Percentiles rank a stretch among this genome's conserved stretches.
phyloP scores from a whole-genome alignment of 768 basidiomycete genomes.

The Tylopilus felleus region DNA sequence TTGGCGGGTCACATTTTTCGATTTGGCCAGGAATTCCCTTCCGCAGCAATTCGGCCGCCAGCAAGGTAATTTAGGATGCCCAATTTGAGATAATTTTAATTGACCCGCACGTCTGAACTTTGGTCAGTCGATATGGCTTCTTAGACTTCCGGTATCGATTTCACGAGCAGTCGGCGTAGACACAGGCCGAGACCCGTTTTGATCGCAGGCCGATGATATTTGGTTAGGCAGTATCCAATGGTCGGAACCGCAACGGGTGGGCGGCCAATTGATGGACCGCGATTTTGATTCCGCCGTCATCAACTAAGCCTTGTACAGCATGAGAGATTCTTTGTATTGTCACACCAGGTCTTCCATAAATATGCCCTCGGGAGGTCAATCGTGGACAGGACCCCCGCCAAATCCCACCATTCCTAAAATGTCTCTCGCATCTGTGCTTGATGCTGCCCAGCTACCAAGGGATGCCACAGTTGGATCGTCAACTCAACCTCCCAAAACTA shows the following conservation, averaged over 20 bases:
- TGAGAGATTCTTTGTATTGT: background rate
- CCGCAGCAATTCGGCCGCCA: background rate
- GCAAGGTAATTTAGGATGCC: background rate
- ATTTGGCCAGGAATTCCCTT: no score
- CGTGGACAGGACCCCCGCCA: background rate
- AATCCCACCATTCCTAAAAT: constrained; percentile 8
- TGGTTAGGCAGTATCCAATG: no score
- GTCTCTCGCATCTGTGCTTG: constrained; percentile 4
- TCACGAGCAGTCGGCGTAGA: background rate
- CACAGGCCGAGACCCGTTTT: background rate
- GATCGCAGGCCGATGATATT: no score
- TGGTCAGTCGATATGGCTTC: background rate
- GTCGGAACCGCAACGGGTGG: background rate
- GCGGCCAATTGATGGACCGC: background rate
- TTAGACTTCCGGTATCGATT: background rate
- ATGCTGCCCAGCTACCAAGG: constrained; percentile 1
- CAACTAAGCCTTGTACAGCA: background rate
- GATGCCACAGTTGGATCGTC: background rate
- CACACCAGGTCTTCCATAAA: constrained; percentile 25
- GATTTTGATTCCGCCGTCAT: background rate
- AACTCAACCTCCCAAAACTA: constrained; percentile 19
- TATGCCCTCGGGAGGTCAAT: constrained; percentile 1
- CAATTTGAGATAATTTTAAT: no score
- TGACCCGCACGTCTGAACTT: background rate
- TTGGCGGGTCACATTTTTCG: no score